phyloP scores from a whole-genome alignment of 78 protist species.

The Dictyostelium firmibasis region DNA sequence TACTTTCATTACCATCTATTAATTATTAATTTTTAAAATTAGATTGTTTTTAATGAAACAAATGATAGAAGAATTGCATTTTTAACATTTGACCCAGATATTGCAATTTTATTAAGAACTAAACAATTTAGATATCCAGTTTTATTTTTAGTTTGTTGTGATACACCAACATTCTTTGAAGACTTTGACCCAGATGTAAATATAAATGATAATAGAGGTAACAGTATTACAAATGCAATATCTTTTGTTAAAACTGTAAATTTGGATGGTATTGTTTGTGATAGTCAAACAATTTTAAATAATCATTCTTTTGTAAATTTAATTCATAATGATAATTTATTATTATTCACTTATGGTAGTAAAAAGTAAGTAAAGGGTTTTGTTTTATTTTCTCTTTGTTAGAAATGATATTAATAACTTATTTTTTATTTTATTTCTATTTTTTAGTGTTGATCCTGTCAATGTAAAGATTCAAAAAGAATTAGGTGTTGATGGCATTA shows the following conservation, averaged over 20 bases:
- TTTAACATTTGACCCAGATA: slow-evolving; percentile 76
- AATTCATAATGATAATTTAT: slow-evolving; percentile 50
- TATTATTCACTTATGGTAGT: slow-evolving; percentile 69
- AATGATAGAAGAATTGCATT: slow-evolving; percentile 59
- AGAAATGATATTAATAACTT: background rate
- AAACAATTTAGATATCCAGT: slow-evolving; percentile 77
- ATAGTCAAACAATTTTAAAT: slow-evolving; percentile 26
- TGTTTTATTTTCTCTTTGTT: background rate
- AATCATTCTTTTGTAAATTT: slow-evolving; percentile 58
- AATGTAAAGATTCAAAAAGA: slow-evolving; percentile 64
- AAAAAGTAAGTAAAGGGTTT: slow-evolving; percentile 49
- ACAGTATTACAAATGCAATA: slow-evolving; percentile 40
- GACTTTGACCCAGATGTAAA: slow-evolving; percentile 71
- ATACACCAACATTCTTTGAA: slow-evolving; percentile 47
- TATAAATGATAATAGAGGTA: slow-evolving; percentile 47
- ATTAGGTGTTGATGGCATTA: slow-evolving; percentile 70
- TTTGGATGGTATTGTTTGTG: slow-evolving; percentile 74
- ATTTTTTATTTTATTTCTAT: background rate
- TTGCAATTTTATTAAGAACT: slow-evolving; percentile 63
- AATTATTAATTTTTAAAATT: background rate
- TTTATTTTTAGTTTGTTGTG: slow-evolving; percentile 57
- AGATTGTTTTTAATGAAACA: slow-evolving; percentile 73
- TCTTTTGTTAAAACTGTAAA: slow-evolving; percentile 65
- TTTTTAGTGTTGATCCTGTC: slow-evolving; percentile 51
- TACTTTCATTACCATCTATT: too few species aligned